Evolutionary conservation across 257 asterid species (phyloP).

Genomic region (Solanum tarijense): DNA sequence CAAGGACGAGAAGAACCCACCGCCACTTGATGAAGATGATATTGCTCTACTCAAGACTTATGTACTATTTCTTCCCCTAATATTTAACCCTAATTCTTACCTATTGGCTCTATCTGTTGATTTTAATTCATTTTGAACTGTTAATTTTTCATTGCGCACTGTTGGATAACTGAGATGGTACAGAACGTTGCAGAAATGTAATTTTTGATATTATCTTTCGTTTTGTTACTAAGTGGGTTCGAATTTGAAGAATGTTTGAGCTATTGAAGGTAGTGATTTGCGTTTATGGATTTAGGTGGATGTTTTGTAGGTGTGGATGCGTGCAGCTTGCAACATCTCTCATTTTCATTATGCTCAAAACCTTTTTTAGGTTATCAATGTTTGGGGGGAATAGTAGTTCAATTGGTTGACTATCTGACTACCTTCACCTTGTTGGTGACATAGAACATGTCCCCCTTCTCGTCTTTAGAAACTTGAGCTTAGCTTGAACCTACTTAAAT

Average conservation of each 20-base stretch:
- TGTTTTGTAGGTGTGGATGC: not conserved
- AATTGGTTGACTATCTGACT: not conserved
- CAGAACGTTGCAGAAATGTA: not conserved
- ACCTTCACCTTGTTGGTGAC: not conserved
- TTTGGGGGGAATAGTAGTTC: not conserved
- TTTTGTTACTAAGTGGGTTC: not conserved
- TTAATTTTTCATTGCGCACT: not conserved
- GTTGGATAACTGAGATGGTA: not conserved
- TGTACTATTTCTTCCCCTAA: slow-evolving; percentile 10
- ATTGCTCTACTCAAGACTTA: slow-evolving; percentile 91
- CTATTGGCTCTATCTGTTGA: not conserved
- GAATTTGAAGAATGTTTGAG: not conserved
- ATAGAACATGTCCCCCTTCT: not conserved
- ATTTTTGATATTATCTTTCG: not conserved
- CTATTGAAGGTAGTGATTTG: not conserved
- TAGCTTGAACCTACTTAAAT: not conserved
- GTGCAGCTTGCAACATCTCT: not conserved
- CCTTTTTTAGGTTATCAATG: not conserved
- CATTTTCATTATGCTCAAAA: not conserved
- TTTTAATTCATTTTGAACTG: not conserved
- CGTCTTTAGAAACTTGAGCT: not conserved
- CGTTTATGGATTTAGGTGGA: not conserved
- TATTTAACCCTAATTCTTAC: slow-evolving; percentile 19
- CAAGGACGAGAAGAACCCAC: slow-evolving; percentile 92
- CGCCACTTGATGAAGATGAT: slow-evolving; percentile 86